Base-by-base conservation (phyloP, 2,329 filamentous ascomycete species). In the Aspergillus sp. region DNA sequence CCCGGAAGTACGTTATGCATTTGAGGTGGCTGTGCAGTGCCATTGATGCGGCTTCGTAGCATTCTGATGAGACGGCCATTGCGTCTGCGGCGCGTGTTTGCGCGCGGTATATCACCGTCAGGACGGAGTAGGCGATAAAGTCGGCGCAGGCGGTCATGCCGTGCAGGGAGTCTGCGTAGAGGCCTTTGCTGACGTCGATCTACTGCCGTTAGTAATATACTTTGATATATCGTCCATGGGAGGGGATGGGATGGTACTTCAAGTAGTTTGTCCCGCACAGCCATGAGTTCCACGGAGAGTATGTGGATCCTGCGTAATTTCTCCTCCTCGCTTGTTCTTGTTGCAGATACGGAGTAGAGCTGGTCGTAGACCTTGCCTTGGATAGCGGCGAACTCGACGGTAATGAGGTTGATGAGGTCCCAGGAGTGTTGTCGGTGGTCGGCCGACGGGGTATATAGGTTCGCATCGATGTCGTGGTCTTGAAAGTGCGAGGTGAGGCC, bases 401-500 rank as follows among this genome's bases (percentile, higher is more conserved):
- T 64, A 8, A 64, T 62, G 9, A 68, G 56, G 3, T 60, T 59
- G 54, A 67, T 66, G 22, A 66, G 42, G 42, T 68, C 66, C 66
- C 66, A 68, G 1, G 66, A 59, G 4, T 51, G 55, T 15, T 63
- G 56, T 13, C 55, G 57, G 3, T 62, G 57, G 17, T 68, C 56
- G 4, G 54, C 26, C 0, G 66, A 68, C 2, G 64, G 62, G 0
- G 48, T 54, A 39, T 67, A 66, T 0, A 62, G 48, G 3, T 62
- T 62, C 1, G 62, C 56, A 38, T 68, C 66, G 15, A 68, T 67
- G 26, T 68, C 66, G 43, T 68, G 65, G 36, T 68, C 66, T n/a
- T 68, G 66, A 18, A 68, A 64, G 38, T 66, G 65, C 1, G 66
- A 66, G 2, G 61, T 61, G 18, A 67, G 52, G 3, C 66, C 66